Conservation (phyloP, 495 filamentous ascomycete genomes). For the Umbilicaria muhlenbergii region DNA sequence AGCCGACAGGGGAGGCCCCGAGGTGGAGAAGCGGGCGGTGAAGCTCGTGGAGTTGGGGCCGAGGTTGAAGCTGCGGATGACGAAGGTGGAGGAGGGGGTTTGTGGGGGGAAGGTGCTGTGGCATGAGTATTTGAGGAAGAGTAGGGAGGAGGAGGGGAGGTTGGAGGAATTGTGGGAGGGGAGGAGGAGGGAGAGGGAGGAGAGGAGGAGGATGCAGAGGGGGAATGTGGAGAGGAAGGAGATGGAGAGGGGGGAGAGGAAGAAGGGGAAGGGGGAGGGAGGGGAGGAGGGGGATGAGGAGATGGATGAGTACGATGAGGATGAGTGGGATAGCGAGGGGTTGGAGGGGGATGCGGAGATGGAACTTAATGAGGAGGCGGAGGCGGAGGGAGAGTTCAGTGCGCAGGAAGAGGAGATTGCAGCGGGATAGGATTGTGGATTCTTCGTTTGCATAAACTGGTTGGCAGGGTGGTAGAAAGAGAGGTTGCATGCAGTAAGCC, state of each 20-base stretch:
- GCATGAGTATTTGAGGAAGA: conserved; percentile 87
- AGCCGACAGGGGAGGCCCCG: conserved; percentile 15
- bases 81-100: conserved; percentile 91
- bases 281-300: conserved; percentile 33
- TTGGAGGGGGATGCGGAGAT: conserved; percentile 37
- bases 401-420: not conserved
- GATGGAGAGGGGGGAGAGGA: conserved; percentile 37
- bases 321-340: conserved; percentile 46
- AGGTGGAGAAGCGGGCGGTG: conserved; percentile 69
- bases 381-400: conserved; percentile 31
- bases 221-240: conserved; percentile 81
- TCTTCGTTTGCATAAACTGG: too few relatives aligned
- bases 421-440: not conserved
- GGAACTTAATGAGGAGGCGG: conserved; percentile 34
- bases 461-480: too few relatives aligned
- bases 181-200: conserved; percentile 64
- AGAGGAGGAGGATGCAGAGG: conserved; percentile 61
- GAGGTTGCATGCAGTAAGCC: too few relatives aligned
- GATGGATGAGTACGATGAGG: conserved; percentile 33
- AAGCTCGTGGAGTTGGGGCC: conserved; percentile 88
- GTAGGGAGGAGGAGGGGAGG: conserved; percentile 54
- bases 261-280: conserved; percentile 23
- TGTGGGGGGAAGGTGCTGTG: conserved; percentile 90
- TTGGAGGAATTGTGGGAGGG: conserved; percentile 70
- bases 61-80: conserved; percentile 73